Percentiles rank a stretch among this genome's conserved stretches.
These are phyloP conservation scores for Scheffersomyces spartinae DNA, from an alignment of 805 yeast genomes.

Conservation along the genomic window DNA sequence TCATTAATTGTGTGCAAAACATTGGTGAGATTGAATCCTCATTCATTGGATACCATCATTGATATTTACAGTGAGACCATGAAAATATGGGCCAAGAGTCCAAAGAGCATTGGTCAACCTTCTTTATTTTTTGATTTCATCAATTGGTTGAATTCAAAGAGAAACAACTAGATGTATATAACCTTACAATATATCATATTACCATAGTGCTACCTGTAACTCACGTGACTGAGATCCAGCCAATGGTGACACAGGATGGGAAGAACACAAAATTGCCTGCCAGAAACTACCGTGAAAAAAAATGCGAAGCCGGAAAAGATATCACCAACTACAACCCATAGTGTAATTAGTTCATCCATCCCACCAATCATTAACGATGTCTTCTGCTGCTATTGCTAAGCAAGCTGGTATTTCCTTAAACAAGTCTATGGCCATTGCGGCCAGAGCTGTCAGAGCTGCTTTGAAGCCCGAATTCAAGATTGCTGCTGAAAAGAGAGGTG, in stretches of 20 bases:
- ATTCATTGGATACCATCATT: slow-evolving; percentile 31
- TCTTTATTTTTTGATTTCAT: slow-evolving; percentile 63
- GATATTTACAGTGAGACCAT: slow-evolving; percentile 46
- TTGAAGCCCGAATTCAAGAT: slow-evolving; percentile 79
- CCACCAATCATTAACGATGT: too few species aligned
- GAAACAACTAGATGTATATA: slow-evolving; percentile 10
- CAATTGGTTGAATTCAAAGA: slow-evolving; percentile 63
- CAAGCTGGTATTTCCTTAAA: too few species aligned
- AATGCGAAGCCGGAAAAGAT: too few species aligned
- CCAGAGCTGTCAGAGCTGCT: slow-evolving; percentile 77
- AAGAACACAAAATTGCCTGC: too few species aligned
- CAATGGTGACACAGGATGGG: too few species aligned
- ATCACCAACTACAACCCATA: too few species aligned
- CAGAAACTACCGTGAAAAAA: too few species aligned
- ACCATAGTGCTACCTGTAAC: too few species aligned
- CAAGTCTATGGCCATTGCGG: slow-evolving; percentile 85
- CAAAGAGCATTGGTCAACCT: slow-evolving; percentile 37
- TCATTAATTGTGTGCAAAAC: slow-evolving; percentile 57
- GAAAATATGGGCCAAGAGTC: slow-evolving; percentile 46
- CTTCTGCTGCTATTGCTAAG: too few species aligned
- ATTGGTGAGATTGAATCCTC: slow-evolving; percentile 24
- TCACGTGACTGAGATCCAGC: too few species aligned
- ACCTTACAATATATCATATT: too few species aligned
- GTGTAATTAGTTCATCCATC: too few species aligned
- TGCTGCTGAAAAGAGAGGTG: slow-evolving; percentile 59